Percentiles rank a stretch among this genome's conserved stretches.
Conservation (phyloP, 2,329 filamentous ascomycete species). For the Phaeophleospora eucalypticola region DNA sequence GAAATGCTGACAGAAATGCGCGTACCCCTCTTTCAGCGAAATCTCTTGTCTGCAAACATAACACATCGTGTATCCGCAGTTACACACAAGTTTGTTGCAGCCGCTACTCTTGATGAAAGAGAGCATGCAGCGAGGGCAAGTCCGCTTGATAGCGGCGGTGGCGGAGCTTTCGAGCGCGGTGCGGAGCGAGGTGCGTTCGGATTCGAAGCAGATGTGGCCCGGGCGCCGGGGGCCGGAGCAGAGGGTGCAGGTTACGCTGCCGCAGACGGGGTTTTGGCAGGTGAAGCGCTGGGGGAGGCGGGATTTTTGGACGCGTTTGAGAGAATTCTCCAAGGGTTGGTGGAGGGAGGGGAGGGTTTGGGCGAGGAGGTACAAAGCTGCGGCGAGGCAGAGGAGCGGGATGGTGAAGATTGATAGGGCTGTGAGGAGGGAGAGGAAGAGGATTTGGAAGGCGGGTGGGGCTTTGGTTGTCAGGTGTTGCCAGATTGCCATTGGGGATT, state of each 20-base stretch:
- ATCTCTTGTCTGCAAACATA: constrained; percentile 76
- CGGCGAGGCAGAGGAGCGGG: constrained; percentile 53
- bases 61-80: constrained; percentile 97
- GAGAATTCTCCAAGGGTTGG: constrained; percentile 26
- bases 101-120: constrained; percentile 90
- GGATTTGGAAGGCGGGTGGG: constrained; percentile 42
- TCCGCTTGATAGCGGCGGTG: constrained; percentile 89
- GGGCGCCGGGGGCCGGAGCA: constrained; percentile 83
- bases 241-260: constrained; percentile 68
- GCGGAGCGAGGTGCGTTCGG: constrained; percentile 72
- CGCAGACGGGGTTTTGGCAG: constrained; percentile 68
- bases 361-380: constrained; percentile 14
- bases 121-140: constrained; percentile 85
- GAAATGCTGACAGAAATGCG: constrained; percentile 96
- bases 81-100: constrained; percentile 95
- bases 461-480: constrained; percentile 24
- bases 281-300: constrained; percentile 71
- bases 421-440: constrained; percentile 40
- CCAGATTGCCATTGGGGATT: constrained; percentile 20
- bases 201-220: constrained; percentile 86
- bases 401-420: constrained; percentile 32
- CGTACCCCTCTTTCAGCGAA: constrained; percentile 66
- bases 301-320: constrained; percentile 65
- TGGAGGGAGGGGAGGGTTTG: constrained; percentile 13
- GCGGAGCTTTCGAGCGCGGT: constrained; percentile 90